Base-by-base conservation (phyloP, 1,139 yeast genomes). In the Blastobotrys buckinghamii region DNA sequence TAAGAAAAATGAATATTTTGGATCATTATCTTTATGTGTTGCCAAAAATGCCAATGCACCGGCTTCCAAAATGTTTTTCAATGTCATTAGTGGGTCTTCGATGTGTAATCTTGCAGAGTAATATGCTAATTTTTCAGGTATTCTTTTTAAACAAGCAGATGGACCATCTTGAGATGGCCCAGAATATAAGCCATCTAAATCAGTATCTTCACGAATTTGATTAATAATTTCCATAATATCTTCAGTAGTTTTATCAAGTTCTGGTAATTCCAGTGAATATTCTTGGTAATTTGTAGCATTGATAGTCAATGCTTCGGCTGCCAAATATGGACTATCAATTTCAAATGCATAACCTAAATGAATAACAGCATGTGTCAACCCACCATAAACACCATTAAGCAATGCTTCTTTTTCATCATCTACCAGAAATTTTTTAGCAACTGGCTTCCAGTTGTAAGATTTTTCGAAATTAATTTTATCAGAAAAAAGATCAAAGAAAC, bases 301-400 rank as follows among this genome's bases (percentile, higher is more conserved):
- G 45, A 60, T 38, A 0, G 61, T 54, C 38, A 63, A 49, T 9
- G 68, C 68, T 45, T 67, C 71, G 6, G 60, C 51, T 1, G 67
- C 70, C 8, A 67, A 43, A 22, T 58, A 57, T 17, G 62, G 54
- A 41, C 59, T 61, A 43, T 67, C 61, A 12, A 59, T 37, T 42
- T 67, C 69, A 34, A 56, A 53, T 1, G 70, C 69, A 46, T 65
- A 67, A 17, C 66, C 69, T 35, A 65, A 47, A 42, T 65, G 69
- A 42, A 67, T 66, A 48, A 67, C 41, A 1, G 69, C 66, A 48
- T 65, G 69, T 6, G 58, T 49, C 42, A 60, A 43, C 1, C 67
- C 68, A 9, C 61, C 59, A 17, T 53, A 49, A 20, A 64, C 39
- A 4, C 60, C 63, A 7, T 52, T 45, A n/a, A 58, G 49, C 44